These are phyloP conservation scores for Cladosporium sphaerospermum DNA, from an alignment of 2,329 filamentous ascomycete genomes.

Conservation along the genomic window DNA sequence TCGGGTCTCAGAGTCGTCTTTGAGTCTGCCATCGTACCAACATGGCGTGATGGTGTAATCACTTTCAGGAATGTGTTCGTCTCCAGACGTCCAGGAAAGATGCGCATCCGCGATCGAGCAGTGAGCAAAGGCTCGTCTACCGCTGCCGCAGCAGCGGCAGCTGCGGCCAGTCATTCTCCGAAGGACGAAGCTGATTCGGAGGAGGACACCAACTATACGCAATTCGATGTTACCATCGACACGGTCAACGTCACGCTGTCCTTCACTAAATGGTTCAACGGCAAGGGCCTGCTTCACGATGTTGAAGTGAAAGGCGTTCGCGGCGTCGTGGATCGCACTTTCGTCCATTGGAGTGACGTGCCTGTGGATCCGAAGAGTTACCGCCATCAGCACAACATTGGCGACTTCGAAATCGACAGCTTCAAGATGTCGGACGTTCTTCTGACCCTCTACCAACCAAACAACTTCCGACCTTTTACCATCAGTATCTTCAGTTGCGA, in stretches of 20 bases:
- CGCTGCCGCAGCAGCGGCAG: conserved; percentile 77
- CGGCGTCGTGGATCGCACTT: conserved; percentile 85
- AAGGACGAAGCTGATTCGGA: conserved; percentile 52
- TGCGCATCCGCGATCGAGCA: conserved; percentile 32
- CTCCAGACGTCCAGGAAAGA: conserved; percentile 75
- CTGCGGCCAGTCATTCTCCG: conserved; percentile 48
- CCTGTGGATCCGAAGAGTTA: conserved; percentile 77
- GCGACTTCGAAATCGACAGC: conserved; percentile 93
- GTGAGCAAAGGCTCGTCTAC: conserved; percentile 89
- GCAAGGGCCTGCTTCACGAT: conserved; percentile 82
- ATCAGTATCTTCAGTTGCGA: conserved; percentile 96
- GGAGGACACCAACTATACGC: conserved; percentile 95
- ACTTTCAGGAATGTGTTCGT: conserved; percentile 96
- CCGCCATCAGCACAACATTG: conserved; percentile 77
- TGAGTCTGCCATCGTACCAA: conserved; percentile 94
- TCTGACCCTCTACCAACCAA: conserved; percentile 84
- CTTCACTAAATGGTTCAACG: conserved; percentile 99
- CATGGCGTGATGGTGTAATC: conserved; percentile 92
- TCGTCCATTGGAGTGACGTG: conserved; percentile 60
- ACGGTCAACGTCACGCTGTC: conserved; percentile 95
- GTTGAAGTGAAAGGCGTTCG: conserved; percentile 92
- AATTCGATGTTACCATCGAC: conserved; percentile 91
- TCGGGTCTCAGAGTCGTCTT: conserved; percentile 92
- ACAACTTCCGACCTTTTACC: conserved; percentile 86
- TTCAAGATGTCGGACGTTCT: conserved; percentile 95